A percentile compares a stretch with the other conserved stretches of the same genome.
phyloP scores from a whole-genome alignment of 306 rosid species.

The Acmispon strigosus region DNA sequence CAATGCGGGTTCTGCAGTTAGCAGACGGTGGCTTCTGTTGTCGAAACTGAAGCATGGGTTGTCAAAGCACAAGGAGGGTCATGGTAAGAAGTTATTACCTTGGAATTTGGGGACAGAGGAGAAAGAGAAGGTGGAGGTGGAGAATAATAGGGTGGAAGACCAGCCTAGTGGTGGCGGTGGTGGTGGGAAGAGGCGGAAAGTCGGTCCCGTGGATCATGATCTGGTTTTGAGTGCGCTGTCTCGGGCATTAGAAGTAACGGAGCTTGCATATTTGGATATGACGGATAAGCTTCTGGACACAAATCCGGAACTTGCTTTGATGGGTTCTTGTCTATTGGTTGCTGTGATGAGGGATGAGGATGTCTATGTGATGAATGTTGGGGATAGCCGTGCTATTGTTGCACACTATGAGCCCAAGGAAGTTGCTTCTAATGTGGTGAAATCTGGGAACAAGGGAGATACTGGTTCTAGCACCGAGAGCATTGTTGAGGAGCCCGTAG shows the following conservation, averaged over 20 bases:
- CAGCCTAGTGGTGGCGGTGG: conserved; percentile 18
- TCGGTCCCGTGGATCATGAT: conserved; percentile 73
- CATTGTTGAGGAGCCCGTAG: conserved; percentile 54
- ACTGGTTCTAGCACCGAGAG: conserved; percentile 41
- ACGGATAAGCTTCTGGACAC: conserved; percentile 73
- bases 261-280: conserved; percentile 74
- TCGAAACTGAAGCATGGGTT: conserved; percentile 74
- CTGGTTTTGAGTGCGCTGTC: conserved; percentile 73
- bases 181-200: conserved; percentile 57
- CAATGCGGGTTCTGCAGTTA: conserved; percentile 67
- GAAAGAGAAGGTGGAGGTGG: conserved; percentile 58
- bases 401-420: conserved; percentile 70
- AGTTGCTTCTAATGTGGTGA: conserved; percentile 28
- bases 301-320: conserved; percentile 83
- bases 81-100: conserved; percentile 47
- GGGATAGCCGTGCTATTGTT: conserved; percentile 89
- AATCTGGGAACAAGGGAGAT: conserved; percentile 25
- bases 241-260: conserved; percentile 69
- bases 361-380: conserved; percentile 95
- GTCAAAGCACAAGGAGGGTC: conserved; percentile 73
- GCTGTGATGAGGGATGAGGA: conserved; percentile 91
- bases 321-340: conserved; percentile 87
- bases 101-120: conserved; percentile 66
- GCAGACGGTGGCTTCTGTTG: conserved; percentile 69
- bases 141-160: conserved; percentile 37